Evolutionary conservation across 371 early-diverging fungal genomes (phyloP), one percentile per base, ranked within the genome.

Genomic region (Mucor mucedo): DNA sequence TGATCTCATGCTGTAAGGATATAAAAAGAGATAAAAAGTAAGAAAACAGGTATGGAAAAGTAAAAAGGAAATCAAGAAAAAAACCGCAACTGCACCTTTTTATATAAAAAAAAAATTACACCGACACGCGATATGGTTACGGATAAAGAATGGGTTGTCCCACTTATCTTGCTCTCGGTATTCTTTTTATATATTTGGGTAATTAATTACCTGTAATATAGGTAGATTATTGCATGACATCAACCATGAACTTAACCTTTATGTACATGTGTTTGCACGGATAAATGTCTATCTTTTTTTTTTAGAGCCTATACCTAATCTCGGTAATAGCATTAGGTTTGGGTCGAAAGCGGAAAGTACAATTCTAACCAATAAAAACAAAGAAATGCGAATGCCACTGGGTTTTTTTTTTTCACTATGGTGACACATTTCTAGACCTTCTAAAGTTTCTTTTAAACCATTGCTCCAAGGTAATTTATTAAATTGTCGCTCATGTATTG

Each of bases 371-470:
- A 57, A 57, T 45, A 29, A 57, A 55, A 33, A 38, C 53, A 16
- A 30, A 13, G 11, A 50, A 29, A 13, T 33, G 9, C 13, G 9
- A 2, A 9, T 11, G 29, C 11, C 21, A 3, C 16, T 5, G 16
- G 16, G 44, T 1, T 47, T n/a, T n/a, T 47, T 21, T 21, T 27
- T 27, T 11, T 28, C 2, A 30, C 28, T 60, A 9, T 55, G 55
- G 66, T 66, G 49, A 61, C 55, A 66, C 66, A 55, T 38, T 66
- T 66, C 66, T 56, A 50, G 33, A 52, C 49, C 42, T 66, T 66
- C 66, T 61, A 52, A 42, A 55, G 33, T 47, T 62, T 62, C 55
- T 55, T 62, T 62, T 52, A n/a, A 41, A 11, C 44, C 11, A 42
- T 42, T 42, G n/a, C 35, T 35, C 35, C 8, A 35, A 35, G 44